A percentile compares a stretch with the other conserved stretches of the same genome.
These are phyloP conservation scores for Rosellinia necatrix DNA, from an alignment of 2,329 filamentous ascomycete genomes.

Conservation along the genomic window DNA sequence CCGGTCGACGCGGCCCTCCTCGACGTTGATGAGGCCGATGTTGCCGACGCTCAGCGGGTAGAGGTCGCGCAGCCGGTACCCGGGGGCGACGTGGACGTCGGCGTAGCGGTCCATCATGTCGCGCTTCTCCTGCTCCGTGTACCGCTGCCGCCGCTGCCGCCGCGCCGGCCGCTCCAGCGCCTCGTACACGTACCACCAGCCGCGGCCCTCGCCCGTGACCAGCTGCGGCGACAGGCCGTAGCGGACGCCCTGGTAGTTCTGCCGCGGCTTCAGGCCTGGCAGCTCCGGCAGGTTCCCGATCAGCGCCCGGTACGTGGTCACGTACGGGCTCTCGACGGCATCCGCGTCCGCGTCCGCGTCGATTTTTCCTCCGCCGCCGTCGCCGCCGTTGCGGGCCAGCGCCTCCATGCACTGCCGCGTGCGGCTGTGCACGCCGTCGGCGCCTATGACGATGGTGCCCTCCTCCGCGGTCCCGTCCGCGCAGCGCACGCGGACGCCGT, in stretches of 20 bases:
- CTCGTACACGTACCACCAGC: slow-evolving; percentile 37
- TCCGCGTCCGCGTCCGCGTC: background rate
- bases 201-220: slow-evolving; percentile 15
- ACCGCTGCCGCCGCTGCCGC: slow-evolving; percentile 32
- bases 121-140: slow-evolving; percentile 38
- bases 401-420: slow-evolving; percentile 41
- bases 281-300: slow-evolving; percentile 23
- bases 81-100: slow-evolving; percentile 34
- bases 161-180: slow-evolving; percentile 33
- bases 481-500: slow-evolving; percentile 38
- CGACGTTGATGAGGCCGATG: slow-evolving; percentile 37
- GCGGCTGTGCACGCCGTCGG: slow-evolving; percentile 4
- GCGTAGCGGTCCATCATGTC: slow-evolving; percentile 32
- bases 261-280: slow-evolving; percentile 1
- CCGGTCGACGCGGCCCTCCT: slow-evolving; percentile 40
- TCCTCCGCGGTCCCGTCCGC: slow-evolving; percentile 41
- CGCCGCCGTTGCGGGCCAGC: too few relatives aligned
- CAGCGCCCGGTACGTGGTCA: slow-evolving; percentile 30
- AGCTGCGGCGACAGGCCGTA: slow-evolving; percentile 30
- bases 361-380: slow-evolving; percentile 15
- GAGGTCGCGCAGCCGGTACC: slow-evolving; percentile 34
- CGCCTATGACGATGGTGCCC: slow-evolving; percentile 34
- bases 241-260: slow-evolving; percentile 19
- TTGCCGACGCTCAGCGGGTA: slow-evolving; percentile 25
- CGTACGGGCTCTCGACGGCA: slow-evolving; percentile 30